phyloP scores from a whole-genome alignment of 176 grass and related monocot species.

The Rhipidocladum racemiflorum region DNA sequence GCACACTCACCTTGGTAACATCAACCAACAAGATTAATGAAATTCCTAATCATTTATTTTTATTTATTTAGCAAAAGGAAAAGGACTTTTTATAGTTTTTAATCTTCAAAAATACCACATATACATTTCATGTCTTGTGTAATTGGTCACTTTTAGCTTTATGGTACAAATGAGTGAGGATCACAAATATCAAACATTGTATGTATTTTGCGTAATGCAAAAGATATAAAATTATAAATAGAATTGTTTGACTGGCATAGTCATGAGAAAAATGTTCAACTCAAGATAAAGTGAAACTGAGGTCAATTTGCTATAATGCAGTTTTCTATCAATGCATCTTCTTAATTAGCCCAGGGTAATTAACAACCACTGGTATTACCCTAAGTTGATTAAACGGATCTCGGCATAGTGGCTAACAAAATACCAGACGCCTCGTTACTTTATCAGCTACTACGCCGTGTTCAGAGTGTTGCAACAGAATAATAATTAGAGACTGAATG shows the following conservation, averaged over 20 bases:
- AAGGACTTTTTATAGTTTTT: not conserved
- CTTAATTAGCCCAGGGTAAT: too few species aligned
- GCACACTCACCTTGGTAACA: not conserved
- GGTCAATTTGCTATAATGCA: not conserved
- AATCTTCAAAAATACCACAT: not conserved
- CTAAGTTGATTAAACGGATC: too few species aligned
- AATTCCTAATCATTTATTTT: not conserved
- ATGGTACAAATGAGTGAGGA: not conserved
- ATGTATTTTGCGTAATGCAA: not conserved
- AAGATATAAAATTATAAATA: not conserved
- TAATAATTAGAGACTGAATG: too few species aligned
- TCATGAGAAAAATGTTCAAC: not conserved
- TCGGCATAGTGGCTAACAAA: too few species aligned
- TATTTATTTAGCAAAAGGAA: not conserved
- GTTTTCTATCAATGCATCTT: not conserved
- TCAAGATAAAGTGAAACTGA: not conserved
- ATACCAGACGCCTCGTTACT: too few species aligned
- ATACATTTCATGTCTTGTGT: not conserved
- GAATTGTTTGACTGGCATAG: not conserved
- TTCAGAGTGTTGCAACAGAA: too few species aligned
- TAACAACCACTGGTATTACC: too few species aligned
- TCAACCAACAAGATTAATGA: not conserved
- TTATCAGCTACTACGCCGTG: too few species aligned
- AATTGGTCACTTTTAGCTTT: not conserved
- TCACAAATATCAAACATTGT: slow-evolving; percentile 10